Percentiles rank a stretch among this genome's conserved stretches.
Evolutionary conservation across 208 protist species (phyloP).

Genomic region (Leishmania martiniquensis): DNA sequence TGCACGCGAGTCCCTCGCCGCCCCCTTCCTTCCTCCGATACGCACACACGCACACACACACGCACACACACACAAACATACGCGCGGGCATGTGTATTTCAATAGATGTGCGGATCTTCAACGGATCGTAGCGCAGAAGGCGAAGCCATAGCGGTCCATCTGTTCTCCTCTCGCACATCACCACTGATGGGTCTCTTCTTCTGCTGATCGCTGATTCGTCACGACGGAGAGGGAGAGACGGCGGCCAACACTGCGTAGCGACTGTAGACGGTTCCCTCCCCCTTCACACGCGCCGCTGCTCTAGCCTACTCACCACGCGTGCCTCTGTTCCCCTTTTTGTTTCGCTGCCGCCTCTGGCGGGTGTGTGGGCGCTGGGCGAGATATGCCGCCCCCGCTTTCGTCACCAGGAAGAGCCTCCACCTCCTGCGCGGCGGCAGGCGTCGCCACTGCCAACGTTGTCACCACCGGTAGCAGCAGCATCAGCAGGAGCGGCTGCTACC

Average conservation of each 20-base stretch:
- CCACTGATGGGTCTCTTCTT: not conserved
- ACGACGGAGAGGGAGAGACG: not conserved
- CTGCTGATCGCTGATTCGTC: not conserved
- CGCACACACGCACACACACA: not conserved
- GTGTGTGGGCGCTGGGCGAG: not conserved
- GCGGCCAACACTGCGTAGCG: not conserved
- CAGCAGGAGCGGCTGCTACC: conserved; percentile 8
- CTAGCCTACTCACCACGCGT: too few relatives aligned
- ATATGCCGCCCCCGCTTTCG: not conserved
- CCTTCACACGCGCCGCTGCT: too few relatives aligned
- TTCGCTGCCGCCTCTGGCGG: not conserved
- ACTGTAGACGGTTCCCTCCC: not conserved
- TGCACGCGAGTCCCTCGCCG: not conserved
- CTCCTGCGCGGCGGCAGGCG: not conserved
- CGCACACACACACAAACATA: not conserved
- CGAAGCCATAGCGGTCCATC: not conserved
- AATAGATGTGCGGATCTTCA: too few relatives aligned
- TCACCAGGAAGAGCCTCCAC: not conserved
- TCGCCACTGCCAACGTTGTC: not conserved
- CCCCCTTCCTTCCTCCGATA: not conserved
- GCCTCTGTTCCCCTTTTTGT: too few relatives aligned
- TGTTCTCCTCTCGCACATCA: not conserved
- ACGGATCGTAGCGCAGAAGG: not conserved
- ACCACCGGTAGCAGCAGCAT: not conserved
- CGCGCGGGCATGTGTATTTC: not conserved